Conservation (phyloP, 192 early-diverging fungal genomes). For the Thamnidium elegans region DNA sequence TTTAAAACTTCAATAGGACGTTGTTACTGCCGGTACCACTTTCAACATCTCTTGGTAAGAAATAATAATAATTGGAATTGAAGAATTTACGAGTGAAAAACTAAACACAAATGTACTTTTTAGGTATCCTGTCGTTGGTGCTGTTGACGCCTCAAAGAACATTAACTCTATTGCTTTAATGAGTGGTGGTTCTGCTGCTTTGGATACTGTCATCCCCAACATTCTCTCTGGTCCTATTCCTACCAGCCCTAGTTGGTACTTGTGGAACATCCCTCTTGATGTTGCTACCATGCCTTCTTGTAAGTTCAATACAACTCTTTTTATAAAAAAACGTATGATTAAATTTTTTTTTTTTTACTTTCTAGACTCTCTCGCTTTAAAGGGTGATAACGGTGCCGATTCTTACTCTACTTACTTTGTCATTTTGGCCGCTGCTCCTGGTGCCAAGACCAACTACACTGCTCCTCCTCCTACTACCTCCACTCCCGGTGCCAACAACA, state of each 20-base stretch:
- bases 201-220: neutral
- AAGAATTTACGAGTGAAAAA: no score
- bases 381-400: neutral
- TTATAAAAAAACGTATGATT: neutral
- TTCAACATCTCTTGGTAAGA: slow-evolving; percentile 14
- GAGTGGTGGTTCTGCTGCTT: slow-evolving; percentile 12
- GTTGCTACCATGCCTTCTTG: slow-evolving; percentile 18
- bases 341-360: slow-evolving; percentile 1
- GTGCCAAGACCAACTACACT: neutral
- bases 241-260: slow-evolving; percentile 2
- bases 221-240: slow-evolving; percentile 17
- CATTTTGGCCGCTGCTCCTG: slow-evolving; percentile 13
- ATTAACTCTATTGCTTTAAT: slow-evolving; percentile 20
- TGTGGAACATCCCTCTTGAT: slow-evolving; percentile 28
- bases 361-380: slow-evolving; percentile 21
- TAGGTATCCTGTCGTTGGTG: neutral
- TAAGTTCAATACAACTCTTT: slow-evolving; percentile 10
- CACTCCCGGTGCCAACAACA: neutral
- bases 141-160: slow-evolving; percentile 6
- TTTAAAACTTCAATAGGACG: slow-evolving; percentile 9
- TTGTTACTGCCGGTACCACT: slow-evolving; percentile 18
- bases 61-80: neutral
- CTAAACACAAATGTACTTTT: no score
- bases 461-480: neutral
- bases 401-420: slow-evolving; percentile 24